phyloP scores from a whole-genome alignment of 1,284 basidiomycete genomes.

The Irpex sp. region DNA sequence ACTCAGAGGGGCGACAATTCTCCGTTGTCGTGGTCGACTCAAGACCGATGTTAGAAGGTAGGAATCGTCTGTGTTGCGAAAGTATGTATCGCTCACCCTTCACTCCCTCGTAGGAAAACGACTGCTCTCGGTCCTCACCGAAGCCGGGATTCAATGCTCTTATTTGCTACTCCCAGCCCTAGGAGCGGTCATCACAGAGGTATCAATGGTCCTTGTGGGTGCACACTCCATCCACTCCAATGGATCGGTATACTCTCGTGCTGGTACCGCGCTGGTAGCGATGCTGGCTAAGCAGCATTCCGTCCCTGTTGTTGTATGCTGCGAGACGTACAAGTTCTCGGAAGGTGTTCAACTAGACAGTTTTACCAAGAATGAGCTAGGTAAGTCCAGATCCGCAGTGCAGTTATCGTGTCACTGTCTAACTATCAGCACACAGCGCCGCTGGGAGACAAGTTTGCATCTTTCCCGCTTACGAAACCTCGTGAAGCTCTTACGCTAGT shows the following conservation, averaged over 20 bases:
- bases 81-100: too few species aligned
- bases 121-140: constrained; percentile 70
- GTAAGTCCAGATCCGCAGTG: constrained; percentile 37
- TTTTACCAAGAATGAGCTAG: constrained; percentile 95
- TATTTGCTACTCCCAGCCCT: constrained; percentile 92
- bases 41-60: constrained; percentile 89
- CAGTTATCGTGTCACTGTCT: not conserved
- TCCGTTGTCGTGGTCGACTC: constrained; percentile 96
- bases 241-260: constrained; percentile 91
- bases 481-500: constrained; percentile 34
- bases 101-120: constrained; percentile 59
- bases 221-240: constrained; percentile 95
- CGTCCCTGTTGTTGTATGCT: constrained; percentile 94
- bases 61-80: constrained; percentile 7
- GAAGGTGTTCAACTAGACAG: constrained; percentile 93
- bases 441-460: constrained; percentile 31
- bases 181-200: constrained; percentile 76
- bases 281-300: constrained; percentile 92
- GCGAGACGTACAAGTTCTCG: constrained; percentile 98
- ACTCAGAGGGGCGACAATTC: constrained; percentile 71
- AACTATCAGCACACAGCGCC: constrained; percentile 26
- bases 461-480: constrained; percentile 33
- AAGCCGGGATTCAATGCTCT: constrained; percentile 80
- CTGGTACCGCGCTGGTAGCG: constrained; percentile 93
- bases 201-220: constrained; percentile 86